phyloP scores from a whole-genome alignment of 2,329 filamentous ascomycete genomes.

The Mycogone perniciosa region DNA sequence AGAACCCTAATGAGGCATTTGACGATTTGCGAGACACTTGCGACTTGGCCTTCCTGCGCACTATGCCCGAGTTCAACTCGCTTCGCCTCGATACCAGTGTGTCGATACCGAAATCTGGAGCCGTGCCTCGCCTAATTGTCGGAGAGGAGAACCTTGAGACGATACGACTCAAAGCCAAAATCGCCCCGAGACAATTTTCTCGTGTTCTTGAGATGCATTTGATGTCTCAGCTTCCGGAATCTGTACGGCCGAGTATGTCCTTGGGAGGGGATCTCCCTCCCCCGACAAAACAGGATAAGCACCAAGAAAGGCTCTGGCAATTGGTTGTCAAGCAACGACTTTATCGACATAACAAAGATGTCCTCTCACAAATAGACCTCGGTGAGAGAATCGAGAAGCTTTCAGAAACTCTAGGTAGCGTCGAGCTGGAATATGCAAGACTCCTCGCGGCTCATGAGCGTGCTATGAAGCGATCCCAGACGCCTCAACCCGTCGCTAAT shows the following conservation, averaged over 20 bases:
- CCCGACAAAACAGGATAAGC: conserved; percentile 49
- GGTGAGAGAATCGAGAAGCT: conserved; percentile 66
- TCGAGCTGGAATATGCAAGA: conserved; percentile 67
- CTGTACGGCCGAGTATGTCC: conserved; percentile 48
- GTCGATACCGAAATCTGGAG: conserved; percentile 41
- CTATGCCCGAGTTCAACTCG: conserved; percentile 49
- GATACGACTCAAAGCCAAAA: conserved; percentile 60
- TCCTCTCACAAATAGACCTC: conserved; percentile 61
- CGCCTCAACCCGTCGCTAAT: conserved; percentile 17
- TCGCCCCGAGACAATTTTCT: conserved; percentile 68
- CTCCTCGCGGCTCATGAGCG: conserved; percentile 47
- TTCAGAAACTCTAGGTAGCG: conserved; percentile 59
- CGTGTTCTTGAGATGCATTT: conserved; percentile 71
- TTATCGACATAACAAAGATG: conserved; percentile 67
- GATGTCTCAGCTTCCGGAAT: conserved; percentile 51
- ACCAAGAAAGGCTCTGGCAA: conserved; percentile 64
- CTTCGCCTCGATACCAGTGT: conserved; percentile 50
- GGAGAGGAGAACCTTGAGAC: conserved; percentile 48
- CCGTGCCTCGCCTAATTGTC: conserved; percentile 48
- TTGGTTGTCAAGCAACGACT: conserved; percentile 71
- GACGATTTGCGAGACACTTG: conserved; percentile 72
- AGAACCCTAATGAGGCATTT: conserved; percentile 86
- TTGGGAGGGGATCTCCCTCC: conserved; percentile 36
- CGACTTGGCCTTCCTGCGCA: conserved; percentile 61
- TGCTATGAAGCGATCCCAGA: conserved; percentile 23